Conservation (phyloP, 495 filamentous ascomycete genomes). For the Podospora tetraspora region DNA sequence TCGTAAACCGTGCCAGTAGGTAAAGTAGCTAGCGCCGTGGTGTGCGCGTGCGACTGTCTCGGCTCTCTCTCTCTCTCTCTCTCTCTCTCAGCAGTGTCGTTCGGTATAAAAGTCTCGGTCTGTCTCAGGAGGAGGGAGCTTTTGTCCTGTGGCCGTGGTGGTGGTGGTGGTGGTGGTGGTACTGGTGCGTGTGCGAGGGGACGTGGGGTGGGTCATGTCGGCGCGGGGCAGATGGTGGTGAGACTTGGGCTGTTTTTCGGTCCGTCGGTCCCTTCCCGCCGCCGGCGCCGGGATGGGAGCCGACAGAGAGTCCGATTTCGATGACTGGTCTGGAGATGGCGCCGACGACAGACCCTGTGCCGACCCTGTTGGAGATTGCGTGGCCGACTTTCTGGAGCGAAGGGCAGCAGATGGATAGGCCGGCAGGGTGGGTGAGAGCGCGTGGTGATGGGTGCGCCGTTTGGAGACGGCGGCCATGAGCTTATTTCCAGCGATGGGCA, state of each 20-base stretch:
- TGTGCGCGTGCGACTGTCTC: not conserved
- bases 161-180: not conserved
- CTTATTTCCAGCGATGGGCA: constrained; percentile 4
- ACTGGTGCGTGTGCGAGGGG: not conserved
- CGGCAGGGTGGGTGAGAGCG: no score
- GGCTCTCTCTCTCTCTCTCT: not conserved
- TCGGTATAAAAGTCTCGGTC: not conserved
- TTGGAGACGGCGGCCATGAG: not conserved
- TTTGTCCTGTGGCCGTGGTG: no score
- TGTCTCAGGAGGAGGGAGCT: not conserved
- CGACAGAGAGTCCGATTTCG: no score
- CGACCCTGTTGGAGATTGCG: not conserved
- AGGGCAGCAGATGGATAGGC: not conserved
- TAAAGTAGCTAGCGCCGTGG: not conserved
- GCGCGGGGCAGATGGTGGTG: not conserved
- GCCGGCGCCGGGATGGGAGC: no score
- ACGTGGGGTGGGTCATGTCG: not conserved
- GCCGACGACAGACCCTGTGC: not conserved
- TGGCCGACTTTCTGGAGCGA: not conserved
- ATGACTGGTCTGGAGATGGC: no score
- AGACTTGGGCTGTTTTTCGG: not conserved
- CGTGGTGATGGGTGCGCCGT: not conserved
- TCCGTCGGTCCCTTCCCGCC: no score
- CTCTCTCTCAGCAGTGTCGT: not conserved
- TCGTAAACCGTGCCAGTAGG: not conserved